phyloP scores from a whole-genome alignment of 176 grass and related monocot species.

The Thinopyrum elongatum region DNA sequence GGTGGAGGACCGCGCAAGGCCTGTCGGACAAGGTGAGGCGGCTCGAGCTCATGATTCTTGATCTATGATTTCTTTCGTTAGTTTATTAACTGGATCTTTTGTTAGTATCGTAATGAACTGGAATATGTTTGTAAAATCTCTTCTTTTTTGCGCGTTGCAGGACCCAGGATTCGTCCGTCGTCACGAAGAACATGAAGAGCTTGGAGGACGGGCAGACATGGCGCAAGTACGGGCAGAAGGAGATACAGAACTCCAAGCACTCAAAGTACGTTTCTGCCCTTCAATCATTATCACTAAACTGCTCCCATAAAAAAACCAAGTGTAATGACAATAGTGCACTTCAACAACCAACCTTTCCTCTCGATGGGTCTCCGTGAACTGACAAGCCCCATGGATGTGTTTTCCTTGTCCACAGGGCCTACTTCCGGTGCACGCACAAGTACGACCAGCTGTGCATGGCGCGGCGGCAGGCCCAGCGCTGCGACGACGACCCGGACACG shows the following conservation, averaged over 20 bases:
- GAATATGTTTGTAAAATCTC: not conserved
- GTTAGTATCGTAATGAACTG: too few species aligned
- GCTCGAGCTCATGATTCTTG: not conserved
- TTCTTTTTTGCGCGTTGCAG: conserved; percentile 1
- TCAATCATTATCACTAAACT: not conserved
- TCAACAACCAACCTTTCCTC: not conserved
- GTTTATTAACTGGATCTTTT: too few species aligned
- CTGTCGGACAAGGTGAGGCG: conserved; percentile 50
- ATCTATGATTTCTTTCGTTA: not conserved
- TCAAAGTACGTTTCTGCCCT: conserved; percentile 55
- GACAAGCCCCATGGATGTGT: not conserved
- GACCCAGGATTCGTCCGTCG: not conserved
- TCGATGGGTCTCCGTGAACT: not conserved
- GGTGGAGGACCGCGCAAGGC: conserved; percentile 15
- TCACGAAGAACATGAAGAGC: conserved; percentile 1
- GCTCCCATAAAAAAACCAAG: not conserved
- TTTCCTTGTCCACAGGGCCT: conserved; percentile 37
- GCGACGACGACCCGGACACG: conserved; percentile 37
- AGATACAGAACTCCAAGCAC: conserved; percentile 62
- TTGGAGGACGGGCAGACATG: conserved; percentile 67
- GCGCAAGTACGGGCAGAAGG: conserved; percentile 94
- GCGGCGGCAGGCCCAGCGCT: conserved; percentile 60
- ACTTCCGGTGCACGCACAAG: conserved; percentile 94
- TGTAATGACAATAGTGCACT: not conserved
- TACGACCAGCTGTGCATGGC: conserved; percentile 66